Evolutionary conservation across 2,329 filamentous ascomycete genomes (phyloP).

Genomic region (Trichoderma atrobrunneum): DNA sequence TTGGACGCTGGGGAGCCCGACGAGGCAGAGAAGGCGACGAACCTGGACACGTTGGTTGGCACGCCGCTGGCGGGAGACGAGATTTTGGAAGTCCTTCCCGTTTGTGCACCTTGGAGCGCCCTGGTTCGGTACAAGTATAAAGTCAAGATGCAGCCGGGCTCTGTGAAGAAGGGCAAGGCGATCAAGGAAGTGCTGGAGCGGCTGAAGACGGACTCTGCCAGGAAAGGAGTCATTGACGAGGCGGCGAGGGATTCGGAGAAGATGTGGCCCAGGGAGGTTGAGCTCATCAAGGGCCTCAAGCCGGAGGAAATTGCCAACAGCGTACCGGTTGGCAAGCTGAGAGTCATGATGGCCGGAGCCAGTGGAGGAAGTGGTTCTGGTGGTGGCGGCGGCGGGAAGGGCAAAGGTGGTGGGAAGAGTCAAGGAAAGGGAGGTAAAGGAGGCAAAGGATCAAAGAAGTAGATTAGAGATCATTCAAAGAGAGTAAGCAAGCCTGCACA

Average conservation of each 20-base stretch:
- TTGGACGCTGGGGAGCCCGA: slow-evolving; percentile 59
- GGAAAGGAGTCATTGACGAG: slow-evolving; percentile 61
- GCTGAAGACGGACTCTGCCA: slow-evolving; percentile 66
- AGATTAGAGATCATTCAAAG: neutral
- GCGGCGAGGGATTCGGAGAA: slow-evolving; percentile 62
- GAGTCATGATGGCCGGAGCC: slow-evolving; percentile 70
- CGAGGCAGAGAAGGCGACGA: slow-evolving; percentile 51
- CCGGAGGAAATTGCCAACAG: slow-evolving; percentile 77
- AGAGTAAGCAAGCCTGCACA: neutral
- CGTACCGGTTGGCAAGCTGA: slow-evolving; percentile 75
- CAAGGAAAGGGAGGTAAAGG: slow-evolving; percentile 37
- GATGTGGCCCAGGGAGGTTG: slow-evolving; percentile 84
- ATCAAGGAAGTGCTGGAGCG: slow-evolving; percentile 83
- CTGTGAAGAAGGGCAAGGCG: slow-evolving; percentile 90
- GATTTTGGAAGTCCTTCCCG: slow-evolving; percentile 63
- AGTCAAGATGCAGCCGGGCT: slow-evolving; percentile 87
- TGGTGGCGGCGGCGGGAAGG: slow-evolving; percentile 30
- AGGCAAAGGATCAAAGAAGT: slow-evolving; percentile 45
- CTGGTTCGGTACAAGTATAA: slow-evolving; percentile 81
- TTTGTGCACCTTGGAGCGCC: slow-evolving; percentile 65
- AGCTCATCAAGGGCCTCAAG: slow-evolving; percentile 77
- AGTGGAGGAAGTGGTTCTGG: slow-evolving; percentile 42
- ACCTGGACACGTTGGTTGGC: slow-evolving; percentile 71
- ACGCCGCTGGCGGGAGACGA: slow-evolving; percentile 79
- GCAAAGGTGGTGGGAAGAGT: slow-evolving; percentile 23